Evolutionary conservation across 768 basidiomycete species (phyloP).

Genomic region (Leccinellum albellum): DNA sequence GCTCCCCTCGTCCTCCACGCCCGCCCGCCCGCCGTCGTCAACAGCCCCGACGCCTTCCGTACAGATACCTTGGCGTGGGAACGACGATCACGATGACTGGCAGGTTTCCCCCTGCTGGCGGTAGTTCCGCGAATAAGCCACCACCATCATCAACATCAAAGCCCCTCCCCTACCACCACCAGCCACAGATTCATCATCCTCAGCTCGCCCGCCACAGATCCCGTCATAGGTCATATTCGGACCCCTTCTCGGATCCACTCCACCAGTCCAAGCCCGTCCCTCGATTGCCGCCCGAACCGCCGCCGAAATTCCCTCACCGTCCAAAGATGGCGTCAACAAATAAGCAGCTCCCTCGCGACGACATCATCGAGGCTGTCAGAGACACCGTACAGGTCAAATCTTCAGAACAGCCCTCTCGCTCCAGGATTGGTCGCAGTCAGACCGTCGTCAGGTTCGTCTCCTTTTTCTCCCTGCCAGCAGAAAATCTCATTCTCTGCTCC

Average conservation of each 20-base stretch:
- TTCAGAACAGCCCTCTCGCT: slow-evolving; percentile 40
- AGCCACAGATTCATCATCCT: slow-evolving; percentile 18
- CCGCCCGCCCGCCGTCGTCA: slow-evolving; percentile 4
- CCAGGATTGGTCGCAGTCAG: slow-evolving; percentile 55
- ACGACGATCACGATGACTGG: slow-evolving; percentile 17
- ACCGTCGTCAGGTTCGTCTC: slow-evolving; percentile 37
- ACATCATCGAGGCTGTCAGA: slow-evolving; percentile 60
- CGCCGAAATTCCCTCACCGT: slow-evolving; percentile 27
- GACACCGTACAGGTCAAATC: slow-evolving; percentile 62
- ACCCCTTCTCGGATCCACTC: slow-evolving; percentile 48
- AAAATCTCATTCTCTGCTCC: slow-evolving; percentile 17
- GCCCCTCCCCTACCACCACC: slow-evolving; percentile 4
- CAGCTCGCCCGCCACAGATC: slow-evolving; percentile 28
- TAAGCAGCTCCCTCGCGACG: slow-evolving; percentile 35
- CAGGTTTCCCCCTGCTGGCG: background rate
- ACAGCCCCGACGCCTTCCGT: slow-evolving; percentile 6
- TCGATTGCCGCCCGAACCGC: slow-evolving; percentile 40
- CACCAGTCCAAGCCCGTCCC: slow-evolving; percentile 32
- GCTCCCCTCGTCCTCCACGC: slow-evolving; percentile 2
- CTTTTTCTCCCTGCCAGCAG: slow-evolving; percentile 2
- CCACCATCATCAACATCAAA: slow-evolving; percentile 23
- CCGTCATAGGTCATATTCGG: slow-evolving; percentile 46
- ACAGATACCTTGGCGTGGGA: slow-evolving; percentile 22
- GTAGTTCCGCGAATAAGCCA: slow-evolving; percentile 24
- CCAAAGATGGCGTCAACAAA: slow-evolving; percentile 25